phyloP scores from a whole-genome alignment of 1,284 basidiomycete species.

The Pseudozyma tsukubaensis region DNA sequence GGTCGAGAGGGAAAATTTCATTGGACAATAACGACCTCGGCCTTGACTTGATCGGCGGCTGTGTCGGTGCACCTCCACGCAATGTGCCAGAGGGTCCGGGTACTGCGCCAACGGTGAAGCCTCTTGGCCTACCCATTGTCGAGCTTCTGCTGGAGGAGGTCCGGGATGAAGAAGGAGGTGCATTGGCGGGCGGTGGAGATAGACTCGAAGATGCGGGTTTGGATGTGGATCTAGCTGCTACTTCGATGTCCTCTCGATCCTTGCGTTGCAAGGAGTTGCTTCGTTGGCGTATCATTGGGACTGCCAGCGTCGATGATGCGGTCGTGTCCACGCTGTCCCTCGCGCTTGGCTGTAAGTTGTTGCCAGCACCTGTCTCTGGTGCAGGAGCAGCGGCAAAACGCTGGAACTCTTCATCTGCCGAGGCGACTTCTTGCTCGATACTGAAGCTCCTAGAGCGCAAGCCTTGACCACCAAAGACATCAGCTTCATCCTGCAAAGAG shows the following conservation, averaged over 20 bases:
- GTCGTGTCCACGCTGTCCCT: constrained; percentile 1
- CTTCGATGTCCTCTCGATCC: constrained; percentile 11
- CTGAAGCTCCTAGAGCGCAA: constrained; percentile 33
- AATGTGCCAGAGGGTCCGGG: constrained; percentile 19
- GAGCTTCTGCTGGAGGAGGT: constrained; percentile 5
- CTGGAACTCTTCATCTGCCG: constrained; percentile 16
- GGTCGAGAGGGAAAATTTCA: constrained; percentile 52
- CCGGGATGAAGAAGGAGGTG: constrained; percentile 8
- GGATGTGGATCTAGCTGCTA: constrained; percentile 3
- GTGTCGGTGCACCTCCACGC: constrained; percentile 14
- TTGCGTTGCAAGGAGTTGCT: constrained; percentile 35
- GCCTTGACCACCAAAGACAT: constrained; percentile 7
- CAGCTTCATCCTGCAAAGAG: constrained; percentile 12
- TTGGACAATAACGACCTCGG: constrained; percentile 57
- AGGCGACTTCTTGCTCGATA: constrained; percentile 28
- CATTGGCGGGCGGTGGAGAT: neutral
- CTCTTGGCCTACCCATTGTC: constrained; percentile 48
- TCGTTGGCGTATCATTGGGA: constrained; percentile 36
- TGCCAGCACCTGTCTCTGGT: neutral
- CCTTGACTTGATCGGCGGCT: constrained; percentile 21
- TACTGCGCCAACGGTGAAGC: constrained; percentile 60
- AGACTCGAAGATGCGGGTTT: neutral
- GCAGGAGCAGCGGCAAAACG: neutral
- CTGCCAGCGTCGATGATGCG: constrained; percentile 12
- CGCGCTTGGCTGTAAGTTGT: neutral